These are phyloP conservation scores for Porodaedalea pini DNA, from an alignment of 1,284 basidiomycete genomes.

Conservation along the genomic window DNA sequence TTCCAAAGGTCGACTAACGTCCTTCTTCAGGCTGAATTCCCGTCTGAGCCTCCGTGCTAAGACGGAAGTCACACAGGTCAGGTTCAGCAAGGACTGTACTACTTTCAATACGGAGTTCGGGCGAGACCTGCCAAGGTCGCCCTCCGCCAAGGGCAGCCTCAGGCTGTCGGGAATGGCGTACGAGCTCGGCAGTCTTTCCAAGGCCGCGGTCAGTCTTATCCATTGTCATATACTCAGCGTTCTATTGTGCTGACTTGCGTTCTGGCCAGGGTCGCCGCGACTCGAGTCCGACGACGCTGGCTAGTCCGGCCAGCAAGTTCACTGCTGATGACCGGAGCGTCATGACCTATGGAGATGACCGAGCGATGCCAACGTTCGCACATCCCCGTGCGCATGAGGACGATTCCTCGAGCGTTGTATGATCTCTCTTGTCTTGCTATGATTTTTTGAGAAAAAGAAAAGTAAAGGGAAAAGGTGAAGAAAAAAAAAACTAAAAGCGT, in stretches of 20 bases:
- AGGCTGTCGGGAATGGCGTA: conserved; percentile 10
- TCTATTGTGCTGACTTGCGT: background rate
- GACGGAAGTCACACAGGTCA: conserved; percentile 10
- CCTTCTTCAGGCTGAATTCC: conserved; percentile 13
- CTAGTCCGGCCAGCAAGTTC: conserved; percentile 6
- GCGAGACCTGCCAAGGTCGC: background rate
- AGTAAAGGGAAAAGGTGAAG: background rate
- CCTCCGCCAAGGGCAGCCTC: background rate
- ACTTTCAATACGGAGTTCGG: conserved; percentile 16
- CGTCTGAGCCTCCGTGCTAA: conserved; percentile 7
- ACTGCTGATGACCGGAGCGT: background rate
- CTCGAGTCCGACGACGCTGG: conserved; percentile 9
- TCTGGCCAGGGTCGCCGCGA: background rate
- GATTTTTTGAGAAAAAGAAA: background rate
- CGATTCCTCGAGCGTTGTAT: background rate
- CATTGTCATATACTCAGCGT: background rate
- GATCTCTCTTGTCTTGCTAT: background rate
- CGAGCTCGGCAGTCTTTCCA: conserved; percentile 7
- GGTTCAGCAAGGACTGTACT: conserved; percentile 14
- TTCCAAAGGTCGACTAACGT: background rate
- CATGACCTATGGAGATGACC: conserved; percentile 1
- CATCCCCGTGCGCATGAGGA: background rate
- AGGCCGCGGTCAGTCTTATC: conserved; percentile 1
- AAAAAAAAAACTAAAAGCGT: background rate
- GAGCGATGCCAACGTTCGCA: background rate